Evolutionary conservation across 805 yeast species (phyloP), one percentile per base, ranked within the genome.

Genomic region (Ogataea glucozyma): DNA sequence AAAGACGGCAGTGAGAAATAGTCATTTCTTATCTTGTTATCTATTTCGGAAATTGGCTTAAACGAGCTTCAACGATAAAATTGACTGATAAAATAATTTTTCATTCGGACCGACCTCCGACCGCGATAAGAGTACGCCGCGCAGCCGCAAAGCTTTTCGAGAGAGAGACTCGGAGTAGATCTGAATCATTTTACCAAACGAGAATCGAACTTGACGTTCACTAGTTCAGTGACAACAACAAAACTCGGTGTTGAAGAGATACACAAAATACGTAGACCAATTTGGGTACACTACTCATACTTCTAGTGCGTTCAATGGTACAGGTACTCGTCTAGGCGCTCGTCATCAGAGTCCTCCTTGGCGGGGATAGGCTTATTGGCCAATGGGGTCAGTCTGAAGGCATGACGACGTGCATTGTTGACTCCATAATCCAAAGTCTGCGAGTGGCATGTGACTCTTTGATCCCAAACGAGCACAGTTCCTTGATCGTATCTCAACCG

Each of bases 381-480:
- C 57, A 76, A 77, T 4, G 85, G 82, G 12, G 89, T 83, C 45
- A 84, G 77, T 63, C 91, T 75, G 57, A 80, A 79, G 8, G 85
- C 86, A 52, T 85, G 90, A 60, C 91, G 76, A 18, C 78, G 72
- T 30, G 71, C 75, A 11, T 72, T 76, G 9, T 84, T 81, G 33
- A 75, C 69, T 49, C 75, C 83, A 81, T 86, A 85, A 54, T 85
- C 90, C 43, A 78, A 75, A 13, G 80, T 71, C 13, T 88, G 88
- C 13, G 85, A 70, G 60, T 85, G 91, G 21, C 76, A 66, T 4
- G 81, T 77, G 56, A 83, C 70, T 60, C 91, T 78, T 69, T 85
- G 85, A 57, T 85, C 91, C 91, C 91, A 85, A 22, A 83, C 65
- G 10, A 82, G 87, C 33, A 85, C 85, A 2, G 88, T 75, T 33